phyloP scores from a whole-genome alignment of 2,329 filamentous ascomycete genomes.

The Pseudogymnoascus sp. region DNA sequence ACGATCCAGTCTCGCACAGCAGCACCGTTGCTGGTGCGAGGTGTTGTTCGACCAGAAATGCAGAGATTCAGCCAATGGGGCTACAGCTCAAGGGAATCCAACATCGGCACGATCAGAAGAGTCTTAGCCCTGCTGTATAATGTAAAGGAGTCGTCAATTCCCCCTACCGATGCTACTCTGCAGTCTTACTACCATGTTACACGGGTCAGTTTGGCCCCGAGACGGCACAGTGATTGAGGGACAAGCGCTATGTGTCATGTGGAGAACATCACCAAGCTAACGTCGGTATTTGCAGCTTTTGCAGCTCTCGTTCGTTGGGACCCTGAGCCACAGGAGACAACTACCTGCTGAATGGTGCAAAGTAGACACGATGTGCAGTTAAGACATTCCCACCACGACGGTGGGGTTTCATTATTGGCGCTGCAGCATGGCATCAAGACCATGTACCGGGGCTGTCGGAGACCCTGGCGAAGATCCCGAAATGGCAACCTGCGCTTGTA shows the following conservation, averaged over 20 bases:
- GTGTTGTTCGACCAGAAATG: background rate
- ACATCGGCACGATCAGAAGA: background rate
- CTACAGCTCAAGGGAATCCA: background rate
- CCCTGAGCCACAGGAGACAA: background rate
- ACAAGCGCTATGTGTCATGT: background rate
- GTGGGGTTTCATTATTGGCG: background rate
- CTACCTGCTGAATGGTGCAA: background rate
- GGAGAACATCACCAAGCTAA: background rate
- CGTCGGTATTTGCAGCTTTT: background rate
- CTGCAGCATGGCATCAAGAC: background rate
- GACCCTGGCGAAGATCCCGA: background rate
- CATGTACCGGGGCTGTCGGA: background rate
- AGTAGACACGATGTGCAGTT: background rate
- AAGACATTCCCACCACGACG: background rate
- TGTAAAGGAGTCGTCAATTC: background rate
- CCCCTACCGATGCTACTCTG: background rate
- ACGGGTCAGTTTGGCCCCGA: background rate
- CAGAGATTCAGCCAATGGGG: background rate
- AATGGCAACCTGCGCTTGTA: constrained; percentile 9
- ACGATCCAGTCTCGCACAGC: background rate
- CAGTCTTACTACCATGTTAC: background rate
- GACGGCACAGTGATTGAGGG: background rate
- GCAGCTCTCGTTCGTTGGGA: background rate
- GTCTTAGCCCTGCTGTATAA: background rate
- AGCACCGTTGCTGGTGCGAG: background rate